Base-by-base conservation (phyloP, 2,329 filamentous ascomycete species). In the Aspergillus phoenicis region DNA sequence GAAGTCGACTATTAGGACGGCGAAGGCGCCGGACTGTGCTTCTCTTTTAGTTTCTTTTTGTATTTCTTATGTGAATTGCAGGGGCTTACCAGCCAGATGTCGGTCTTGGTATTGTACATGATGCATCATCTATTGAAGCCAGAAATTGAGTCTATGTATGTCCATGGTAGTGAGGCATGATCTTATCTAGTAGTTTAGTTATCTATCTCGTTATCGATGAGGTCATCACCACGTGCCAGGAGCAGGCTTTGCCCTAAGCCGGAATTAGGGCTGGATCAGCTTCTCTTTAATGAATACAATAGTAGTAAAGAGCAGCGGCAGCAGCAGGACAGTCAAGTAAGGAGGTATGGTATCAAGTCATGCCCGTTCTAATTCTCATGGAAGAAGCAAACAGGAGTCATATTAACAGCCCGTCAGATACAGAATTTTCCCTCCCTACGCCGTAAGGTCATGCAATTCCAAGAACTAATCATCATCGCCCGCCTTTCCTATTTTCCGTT, bases 1-100 rank as follows among this genome's bases (percentile, higher is more conserved):
- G 52, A 96, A 81, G 75, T 97, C 92, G 59, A 97, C 90, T 1
- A 89, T 89, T 73, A 96, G 92, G 26, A 92, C 93, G 64, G 93
- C 93, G 57, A 90, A 84, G 57, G 91, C 92, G 59, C 93, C 93
- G 51, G 93, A 91, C 91, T 95, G 33, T 45, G 6, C 1, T 5
- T 5, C 15, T 1, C 11, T 24, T 15, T 33, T 58, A 47, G 10
- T 20, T 20, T 20, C 20, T 20, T 20, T 20, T 20, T 20, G 20
- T 20, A 20, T 20, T 2, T 20, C 20, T 20, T 20, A 20, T 20
- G 20, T 20, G 20, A 20, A 20, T 20, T 20, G 20, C 20, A 20
- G 20, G 20, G 20, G 79, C 82, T 74, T 75, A 86, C 85, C 60
- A 86, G 72, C 73, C 85, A 81, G 58, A 87, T 85, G 67, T 87